A percentile compares a stretch with the other conserved stretches of the same genome.
Evolutionary conservation across 1,139 yeast genomes (phyloP).

Genomic region (Candida glucosophila): DNA sequence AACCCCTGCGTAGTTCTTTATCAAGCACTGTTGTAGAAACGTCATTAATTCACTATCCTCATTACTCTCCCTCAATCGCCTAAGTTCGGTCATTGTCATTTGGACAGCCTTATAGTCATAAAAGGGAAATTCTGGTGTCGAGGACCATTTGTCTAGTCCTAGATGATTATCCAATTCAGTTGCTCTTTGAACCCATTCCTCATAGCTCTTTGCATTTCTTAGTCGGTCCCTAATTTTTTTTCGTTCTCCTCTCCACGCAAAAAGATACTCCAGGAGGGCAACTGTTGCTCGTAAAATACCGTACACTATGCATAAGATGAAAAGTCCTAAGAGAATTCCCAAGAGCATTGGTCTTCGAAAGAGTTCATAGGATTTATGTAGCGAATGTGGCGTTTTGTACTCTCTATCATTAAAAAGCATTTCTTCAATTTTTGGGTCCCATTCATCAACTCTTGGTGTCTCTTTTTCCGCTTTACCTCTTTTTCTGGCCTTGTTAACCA

Average conservation of each 20-base stretch:
- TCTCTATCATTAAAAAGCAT: no score
- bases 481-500: constrained; percentile 1
- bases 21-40: constrained; percentile 58
- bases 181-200: constrained; percentile 60
- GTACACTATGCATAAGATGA: constrained; percentile 41
- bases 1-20: constrained; percentile 70
- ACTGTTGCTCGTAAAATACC: constrained; percentile 51
- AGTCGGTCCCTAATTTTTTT: constrained; percentile 40
- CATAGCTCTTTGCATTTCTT: constrained; percentile 40
- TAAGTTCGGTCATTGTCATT: constrained; percentile 40
- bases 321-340: constrained; percentile 46
- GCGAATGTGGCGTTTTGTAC: no score
- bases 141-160: constrained; percentile 57
- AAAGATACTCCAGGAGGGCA: constrained; percentile 50
- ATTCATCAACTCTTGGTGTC: neutral
- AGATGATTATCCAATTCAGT: constrained; percentile 46
- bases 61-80: constrained; percentile 21
- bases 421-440: constrained; percentile 22
- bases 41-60: constrained; percentile 42
- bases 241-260: constrained; percentile 56
- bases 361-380: constrained; percentile 40
- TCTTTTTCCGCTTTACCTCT: constrained; percentile 3
- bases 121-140: constrained; percentile 53
- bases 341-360: constrained; percentile 61
- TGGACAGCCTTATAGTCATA: constrained; percentile 60